Base-by-base conservation (phyloP, 805 yeast genomes). In the Starmerella vaccinii region DNA sequence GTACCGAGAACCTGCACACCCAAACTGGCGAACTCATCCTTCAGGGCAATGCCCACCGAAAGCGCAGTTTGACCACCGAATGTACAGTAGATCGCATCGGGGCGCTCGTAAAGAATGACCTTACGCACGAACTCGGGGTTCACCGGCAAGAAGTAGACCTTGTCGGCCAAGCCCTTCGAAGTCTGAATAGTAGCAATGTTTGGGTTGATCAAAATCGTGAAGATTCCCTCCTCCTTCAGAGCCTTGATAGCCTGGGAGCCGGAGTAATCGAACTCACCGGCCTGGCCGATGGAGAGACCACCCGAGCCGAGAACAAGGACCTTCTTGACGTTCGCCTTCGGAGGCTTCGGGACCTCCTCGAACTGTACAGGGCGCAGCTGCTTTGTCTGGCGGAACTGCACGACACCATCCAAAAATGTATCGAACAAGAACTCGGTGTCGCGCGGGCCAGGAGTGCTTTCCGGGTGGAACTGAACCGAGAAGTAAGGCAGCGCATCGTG, bases 241-340 rank as follows among this genome's bases (percentile, higher is more conserved):
- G 98, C 98, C 71, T 92, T 92, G 71, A 92, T 92, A 53, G 98
- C 98, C 72, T 92, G 98, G 50, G 96, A 87, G 64, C 98, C 98
- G 42, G 97, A 88, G 72, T 92, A 92, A 69, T 92, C 98, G 65
- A 92, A 92, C 72, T 92, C 98, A 70, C 98, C 98, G 57, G 98
- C 98, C 74, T 92, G 98, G 59, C 98, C 98, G 66, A 92, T 92
- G 50, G 95, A 85, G 63, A 92, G 76, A 67, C 98, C 98, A 74
- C 98, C 98, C 47, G 97, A 89, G 63, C 98, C 98, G 63, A 92
- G 77, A 52, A 88, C 90, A 59, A 88, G 77, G 46, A 87, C 95
- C 72, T 92, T 92, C 76, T 88, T 87, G 61, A 82, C 95, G 51
- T 82, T 74, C 37, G 80, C 84, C 62, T 60, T 59, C 41, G 40